These are phyloP conservation scores for Russula dissimulans DNA, from an alignment of 768 basidiomycete species.

Conservation along the genomic window DNA sequence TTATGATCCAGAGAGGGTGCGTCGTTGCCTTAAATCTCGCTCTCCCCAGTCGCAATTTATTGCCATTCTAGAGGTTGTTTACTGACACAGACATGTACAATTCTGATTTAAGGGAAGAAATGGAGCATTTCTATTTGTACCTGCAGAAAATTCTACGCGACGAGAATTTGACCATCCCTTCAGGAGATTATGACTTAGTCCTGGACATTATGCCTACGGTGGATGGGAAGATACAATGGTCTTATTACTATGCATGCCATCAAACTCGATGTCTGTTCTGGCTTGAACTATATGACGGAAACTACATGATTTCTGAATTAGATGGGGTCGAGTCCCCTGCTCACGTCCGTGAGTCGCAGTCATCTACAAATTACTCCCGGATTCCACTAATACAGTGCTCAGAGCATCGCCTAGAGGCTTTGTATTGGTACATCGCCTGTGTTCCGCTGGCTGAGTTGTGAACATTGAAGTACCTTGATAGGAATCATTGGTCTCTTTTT, in stretches of 20 bases:
- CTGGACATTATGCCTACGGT: conserved; percentile 22
- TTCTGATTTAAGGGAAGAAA: conserved; percentile 23
- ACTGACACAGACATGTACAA: conserved; percentile 48
- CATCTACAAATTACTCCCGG: background rate
- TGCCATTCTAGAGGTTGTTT: conserved; percentile 34
- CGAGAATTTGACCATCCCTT: conserved; percentile 11
- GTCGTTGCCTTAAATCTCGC: background rate
- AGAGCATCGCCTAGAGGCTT: conserved; percentile 20
- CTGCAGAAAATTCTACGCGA: conserved; percentile 13
- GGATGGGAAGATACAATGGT: conserved; percentile 26
- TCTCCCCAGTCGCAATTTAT: background rate
- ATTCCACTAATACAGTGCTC: background rate
- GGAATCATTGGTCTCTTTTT: conserved; percentile 24
- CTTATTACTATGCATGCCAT: conserved; percentile 48
- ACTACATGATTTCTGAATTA: conserved; percentile 24
- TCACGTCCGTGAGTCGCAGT: conserved; percentile 10
- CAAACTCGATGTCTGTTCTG: conserved; percentile 40
- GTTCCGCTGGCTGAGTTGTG: background rate
- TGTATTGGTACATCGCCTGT: conserved; percentile 20
- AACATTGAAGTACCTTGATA: background rate
- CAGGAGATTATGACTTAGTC: conserved; percentile 12
- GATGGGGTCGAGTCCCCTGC: background rate
- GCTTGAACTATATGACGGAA: conserved; percentile 35
- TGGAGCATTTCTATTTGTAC: conserved; percentile 25
- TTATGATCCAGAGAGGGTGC: conserved; percentile 36